Evolutionary conservation across 164 flowering plant species (phyloP).

Genomic region (Vitis rotundifolia): DNA sequence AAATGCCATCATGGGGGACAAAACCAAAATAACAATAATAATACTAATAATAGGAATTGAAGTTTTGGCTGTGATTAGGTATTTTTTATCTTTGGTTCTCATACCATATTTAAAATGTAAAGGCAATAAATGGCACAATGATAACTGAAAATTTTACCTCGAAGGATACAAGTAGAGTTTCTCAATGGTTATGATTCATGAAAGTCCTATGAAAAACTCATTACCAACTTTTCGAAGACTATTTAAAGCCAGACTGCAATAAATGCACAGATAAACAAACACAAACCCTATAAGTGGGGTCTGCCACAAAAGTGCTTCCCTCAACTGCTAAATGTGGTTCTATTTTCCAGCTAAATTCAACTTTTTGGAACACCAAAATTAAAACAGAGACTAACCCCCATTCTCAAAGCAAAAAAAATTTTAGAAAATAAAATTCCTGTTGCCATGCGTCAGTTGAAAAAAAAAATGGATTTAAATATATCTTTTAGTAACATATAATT

Average conservation of each 20-base stretch:
- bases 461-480: neutral
- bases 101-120: too few species aligned
- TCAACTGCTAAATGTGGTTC: neutral
- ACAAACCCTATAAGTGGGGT: neutral
- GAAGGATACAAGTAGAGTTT: too few species aligned
- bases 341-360: neutral
- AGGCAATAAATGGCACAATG: too few species aligned
- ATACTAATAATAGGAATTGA: too few species aligned
- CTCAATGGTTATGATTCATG: neutral
- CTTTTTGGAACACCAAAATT: neutral
- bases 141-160: too few species aligned
- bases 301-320: neutral
- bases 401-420: neutral
- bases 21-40: neutral
- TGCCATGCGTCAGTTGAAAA: neutral
- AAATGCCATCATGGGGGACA: neutral
- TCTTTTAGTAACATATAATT: too few species aligned
- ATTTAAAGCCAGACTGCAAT: neutral
- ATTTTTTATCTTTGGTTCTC: too few species aligned
- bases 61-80: too few species aligned
- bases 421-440: neutral
- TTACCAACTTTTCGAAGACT: neutral
- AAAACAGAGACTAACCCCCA: neutral
- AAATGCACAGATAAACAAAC: neutral
- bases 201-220: neutral